Evolutionary conservation across 2,329 filamentous ascomycete genomes (phyloP).

Genomic region (Sphaceloma murrayae): DNA sequence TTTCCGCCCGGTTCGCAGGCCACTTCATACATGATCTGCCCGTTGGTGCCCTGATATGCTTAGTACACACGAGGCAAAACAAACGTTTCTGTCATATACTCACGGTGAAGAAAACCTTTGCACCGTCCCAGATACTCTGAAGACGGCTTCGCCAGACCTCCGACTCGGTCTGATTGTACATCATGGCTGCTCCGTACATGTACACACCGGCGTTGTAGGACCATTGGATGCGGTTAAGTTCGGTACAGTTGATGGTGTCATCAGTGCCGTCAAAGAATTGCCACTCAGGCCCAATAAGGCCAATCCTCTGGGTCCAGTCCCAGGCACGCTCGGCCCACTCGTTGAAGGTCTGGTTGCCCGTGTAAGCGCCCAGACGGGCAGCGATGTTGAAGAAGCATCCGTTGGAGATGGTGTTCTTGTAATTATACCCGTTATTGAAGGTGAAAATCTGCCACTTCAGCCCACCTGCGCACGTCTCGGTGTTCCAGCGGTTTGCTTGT

Average conservation of each 20-base stretch:
- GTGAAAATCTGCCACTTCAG: constrained; percentile 34
- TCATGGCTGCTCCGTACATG: constrained; percentile 38
- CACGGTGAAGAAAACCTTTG: constrained; percentile 35
- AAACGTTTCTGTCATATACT: too few species aligned
- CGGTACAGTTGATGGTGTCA: constrained; percentile 36
- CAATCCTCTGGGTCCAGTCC: constrained; percentile 35
- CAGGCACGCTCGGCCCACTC: constrained; percentile 49
- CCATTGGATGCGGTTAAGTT: constrained; percentile 40
- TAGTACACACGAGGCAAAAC: too few species aligned
- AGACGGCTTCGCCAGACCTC: constrained; percentile 24
- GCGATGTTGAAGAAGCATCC: constrained; percentile 44
- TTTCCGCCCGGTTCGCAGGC: constrained; percentile 33
- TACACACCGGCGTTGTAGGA: constrained; percentile 36
- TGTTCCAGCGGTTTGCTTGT: constrained; percentile 32
- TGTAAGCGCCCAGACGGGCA: constrained; percentile 34
- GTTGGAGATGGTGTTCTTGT: constrained; percentile 52
- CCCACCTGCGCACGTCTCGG: constrained; percentile 31
- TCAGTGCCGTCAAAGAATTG: constrained; percentile 40
- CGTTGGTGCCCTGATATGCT: constrained; percentile 25
- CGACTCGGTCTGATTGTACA: constrained; percentile 33
- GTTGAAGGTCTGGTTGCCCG: constrained; percentile 45
- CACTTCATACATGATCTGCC: constrained; percentile 37
- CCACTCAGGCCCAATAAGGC: constrained; percentile 47
- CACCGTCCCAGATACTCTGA: constrained; percentile 22
- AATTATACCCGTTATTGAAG: constrained; percentile 42